Percentiles rank a stretch among this genome's conserved stretches.
phyloP scores from a whole-genome alignment of 495 filamentous ascomycete genomes.

The Articulospora tetracladia region DNA sequence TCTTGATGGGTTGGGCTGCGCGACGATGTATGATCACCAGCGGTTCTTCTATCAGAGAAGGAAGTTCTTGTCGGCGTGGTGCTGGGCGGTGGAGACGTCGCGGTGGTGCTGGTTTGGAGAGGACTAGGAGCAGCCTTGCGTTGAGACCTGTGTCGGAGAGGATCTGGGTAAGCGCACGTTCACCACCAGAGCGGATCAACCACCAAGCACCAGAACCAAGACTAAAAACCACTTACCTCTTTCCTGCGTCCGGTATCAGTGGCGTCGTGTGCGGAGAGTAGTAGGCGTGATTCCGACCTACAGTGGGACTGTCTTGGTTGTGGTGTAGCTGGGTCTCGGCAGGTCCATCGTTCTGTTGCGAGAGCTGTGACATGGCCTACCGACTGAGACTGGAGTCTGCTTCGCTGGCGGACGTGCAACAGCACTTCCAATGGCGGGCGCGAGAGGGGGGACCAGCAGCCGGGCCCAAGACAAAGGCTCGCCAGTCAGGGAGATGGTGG shows the following conservation, averaged over 20 bases:
- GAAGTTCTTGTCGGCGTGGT: conserved; percentile 26
- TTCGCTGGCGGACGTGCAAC: conserved; percentile 14
- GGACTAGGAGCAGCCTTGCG: conserved; percentile 30
- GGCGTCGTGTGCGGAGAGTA: conserved; percentile 19
- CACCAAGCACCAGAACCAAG: background rate
- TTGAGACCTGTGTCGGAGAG: conserved; percentile 18
- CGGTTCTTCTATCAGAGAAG: conserved; percentile 11
- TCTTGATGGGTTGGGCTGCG: background rate
- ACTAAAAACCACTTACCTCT: conserved; percentile 19
- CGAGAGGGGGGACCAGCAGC: conserved; percentile 4
- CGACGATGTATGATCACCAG: conserved; percentile 14
- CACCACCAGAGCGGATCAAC: background rate
- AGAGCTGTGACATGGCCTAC: conserved; percentile 28
- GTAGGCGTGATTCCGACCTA: conserved; percentile 21
- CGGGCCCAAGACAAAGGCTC: conserved; percentile 9
- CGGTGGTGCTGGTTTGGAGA: conserved; percentile 27
- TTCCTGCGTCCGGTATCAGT: conserved; percentile 14
- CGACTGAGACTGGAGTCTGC: conserved; percentile 14
- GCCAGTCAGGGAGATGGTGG: conserved; percentile 13
- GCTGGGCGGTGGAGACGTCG: conserved; percentile 18
- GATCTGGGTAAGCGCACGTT: conserved; percentile 8
- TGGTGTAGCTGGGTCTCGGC: conserved; percentile 17
- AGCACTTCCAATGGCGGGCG: conserved; percentile 8
- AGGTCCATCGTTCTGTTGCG: conserved; percentile 26
- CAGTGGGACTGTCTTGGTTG: conserved; percentile 25